Conservation (phyloP, 768 basidiomycete genomes). For the Collybia nuda region DNA sequence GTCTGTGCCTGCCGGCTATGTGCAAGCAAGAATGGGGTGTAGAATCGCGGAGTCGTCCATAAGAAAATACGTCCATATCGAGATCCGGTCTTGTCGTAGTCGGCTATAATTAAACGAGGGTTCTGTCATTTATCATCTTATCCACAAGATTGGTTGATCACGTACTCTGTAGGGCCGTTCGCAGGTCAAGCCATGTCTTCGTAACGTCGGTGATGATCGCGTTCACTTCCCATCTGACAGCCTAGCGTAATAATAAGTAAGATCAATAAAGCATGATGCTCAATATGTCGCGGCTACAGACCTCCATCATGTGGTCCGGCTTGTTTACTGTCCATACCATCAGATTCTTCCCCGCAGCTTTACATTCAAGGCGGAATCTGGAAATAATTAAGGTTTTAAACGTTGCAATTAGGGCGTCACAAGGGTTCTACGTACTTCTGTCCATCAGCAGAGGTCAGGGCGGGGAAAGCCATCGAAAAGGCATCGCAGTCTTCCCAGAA, state of each 20-base stretch:
- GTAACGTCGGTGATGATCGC: conserved; percentile 81
- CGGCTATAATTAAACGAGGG: conserved; percentile 35
- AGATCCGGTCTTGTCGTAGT: conserved; percentile 65
- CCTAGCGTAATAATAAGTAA: conserved; percentile 37
- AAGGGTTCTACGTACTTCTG: conserved; percentile 47
- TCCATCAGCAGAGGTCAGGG: conserved; percentile 73
- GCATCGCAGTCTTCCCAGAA: conserved; percentile 89
- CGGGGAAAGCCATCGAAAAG: conserved; percentile 81
- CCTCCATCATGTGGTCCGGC: conserved; percentile 88
- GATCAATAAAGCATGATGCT: not conserved
- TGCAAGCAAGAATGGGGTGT: conserved; percentile 44
- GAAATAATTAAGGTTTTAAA: not conserved
- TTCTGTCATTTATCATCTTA: not conserved
- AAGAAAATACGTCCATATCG: conserved; percentile 69
- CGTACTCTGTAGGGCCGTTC: conserved; percentile 57
- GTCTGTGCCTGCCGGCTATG: conserved; percentile 24
- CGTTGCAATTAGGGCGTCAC: conserved; percentile 1
- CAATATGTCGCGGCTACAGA: conserved; percentile 25
- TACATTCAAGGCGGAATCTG: conserved; percentile 83
- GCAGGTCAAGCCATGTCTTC: conserved; percentile 63
- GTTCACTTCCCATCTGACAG: conserved; percentile 75
- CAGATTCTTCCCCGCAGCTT: conserved; percentile 73
- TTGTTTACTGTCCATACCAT: conserved; percentile 98
- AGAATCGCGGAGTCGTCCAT: conserved; percentile 68
- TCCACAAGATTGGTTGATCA: conserved; percentile 3